Conservation (phyloP, 495 filamentous ascomycete genomes). For the Penicilliopsis zonata region DNA sequence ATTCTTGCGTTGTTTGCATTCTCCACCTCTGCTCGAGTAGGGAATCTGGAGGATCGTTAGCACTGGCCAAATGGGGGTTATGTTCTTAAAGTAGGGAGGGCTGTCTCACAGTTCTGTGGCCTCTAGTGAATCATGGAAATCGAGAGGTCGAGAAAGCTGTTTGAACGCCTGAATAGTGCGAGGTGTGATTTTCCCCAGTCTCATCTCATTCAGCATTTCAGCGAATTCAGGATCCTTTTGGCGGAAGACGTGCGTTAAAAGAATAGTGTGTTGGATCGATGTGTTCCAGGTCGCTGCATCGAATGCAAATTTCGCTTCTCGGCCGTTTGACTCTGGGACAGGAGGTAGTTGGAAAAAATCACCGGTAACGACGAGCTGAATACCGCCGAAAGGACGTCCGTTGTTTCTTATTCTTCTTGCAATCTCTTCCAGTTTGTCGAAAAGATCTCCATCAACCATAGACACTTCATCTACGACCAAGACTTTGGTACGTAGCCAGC, state of each 20-base stretch:
- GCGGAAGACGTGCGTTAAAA: conserved; percentile 89
- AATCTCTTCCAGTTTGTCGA: conserved; percentile 89
- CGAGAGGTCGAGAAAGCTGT: conserved; percentile 53
- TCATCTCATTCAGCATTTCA: conserved; percentile 94
- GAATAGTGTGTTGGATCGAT: conserved; percentile 89
- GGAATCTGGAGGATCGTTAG: conserved; percentile 51
- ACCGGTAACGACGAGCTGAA: conserved; percentile 89
- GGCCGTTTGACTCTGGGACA: conserved; percentile 62
- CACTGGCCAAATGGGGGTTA: conserved; percentile 12
- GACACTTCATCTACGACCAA: conserved; percentile 93
- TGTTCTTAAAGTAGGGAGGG: background rate
- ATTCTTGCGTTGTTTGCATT: conserved; percentile 69
- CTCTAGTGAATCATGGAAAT: conserved; percentile 64
- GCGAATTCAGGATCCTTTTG: conserved; percentile 91
- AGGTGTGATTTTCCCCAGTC: conserved; percentile 64
- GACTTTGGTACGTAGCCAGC: conserved; percentile 80
- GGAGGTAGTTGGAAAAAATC: conserved; percentile 97
- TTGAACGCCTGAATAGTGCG: conserved; percentile 61
- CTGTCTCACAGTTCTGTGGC: conserved; percentile 71
- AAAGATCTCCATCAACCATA: conserved; percentile 95
- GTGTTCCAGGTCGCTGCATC: conserved; percentile 85
- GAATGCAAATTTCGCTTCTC: conserved; percentile 77
- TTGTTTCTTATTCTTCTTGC: conserved; percentile 75
- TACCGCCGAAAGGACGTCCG: conserved; percentile 86
- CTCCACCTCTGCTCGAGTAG: conserved; percentile 84